Conservation (phyloP, 2,329 filamentous ascomycete genomes). For the Dryadomyces quercus-mongolicae region DNA sequence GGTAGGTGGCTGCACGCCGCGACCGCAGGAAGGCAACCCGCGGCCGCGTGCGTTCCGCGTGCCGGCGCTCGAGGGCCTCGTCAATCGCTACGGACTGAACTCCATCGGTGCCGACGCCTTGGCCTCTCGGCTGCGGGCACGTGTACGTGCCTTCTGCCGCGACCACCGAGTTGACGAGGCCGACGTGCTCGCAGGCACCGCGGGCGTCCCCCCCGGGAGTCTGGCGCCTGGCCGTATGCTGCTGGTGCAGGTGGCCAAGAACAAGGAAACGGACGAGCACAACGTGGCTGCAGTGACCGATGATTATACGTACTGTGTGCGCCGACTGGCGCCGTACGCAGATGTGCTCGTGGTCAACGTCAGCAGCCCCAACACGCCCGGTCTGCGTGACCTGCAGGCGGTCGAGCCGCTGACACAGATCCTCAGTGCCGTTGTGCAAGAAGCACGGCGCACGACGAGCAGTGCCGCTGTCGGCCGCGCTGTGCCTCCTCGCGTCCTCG, state of each 20-base stretch:
- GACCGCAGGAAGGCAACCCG: constrained; percentile 80
- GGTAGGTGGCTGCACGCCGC: constrained; percentile 78
- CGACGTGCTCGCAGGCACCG: constrained; percentile 61
- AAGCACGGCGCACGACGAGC: constrained; percentile 51
- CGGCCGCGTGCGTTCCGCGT: constrained; percentile 81
- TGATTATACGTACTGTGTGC: constrained; percentile 82
- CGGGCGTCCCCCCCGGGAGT: constrained; percentile 68
- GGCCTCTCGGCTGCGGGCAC: constrained; percentile 63
- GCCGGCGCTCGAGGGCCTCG: constrained; percentile 70
- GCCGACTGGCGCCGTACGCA: constrained; percentile 71
- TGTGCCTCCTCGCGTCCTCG: constrained; percentile 75
- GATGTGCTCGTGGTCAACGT: constrained; percentile 98
- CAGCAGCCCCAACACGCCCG: constrained; percentile 90
- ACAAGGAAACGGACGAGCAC: constrained; percentile 77
- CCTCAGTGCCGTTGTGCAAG: constrained; percentile 68
- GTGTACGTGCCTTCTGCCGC: constrained; percentile 67
- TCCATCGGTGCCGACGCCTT: constrained; percentile 81
- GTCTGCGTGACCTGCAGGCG: constrained; percentile 76
- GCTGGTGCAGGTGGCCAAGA: constrained; percentile 92
- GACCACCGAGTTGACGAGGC: constrained; percentile 57
- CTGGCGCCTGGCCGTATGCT: constrained; percentile 64
- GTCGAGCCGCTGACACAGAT: constrained; percentile 72
- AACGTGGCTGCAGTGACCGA: constrained; percentile 73
- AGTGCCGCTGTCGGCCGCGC: constrained; percentile 32
- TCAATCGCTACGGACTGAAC: constrained; percentile 95